Evolutionary conservation across 768 basidiomycete species (phyloP), one percentile per base, ranked within the genome.

Genomic region (Dentipellis fragilis): DNA sequence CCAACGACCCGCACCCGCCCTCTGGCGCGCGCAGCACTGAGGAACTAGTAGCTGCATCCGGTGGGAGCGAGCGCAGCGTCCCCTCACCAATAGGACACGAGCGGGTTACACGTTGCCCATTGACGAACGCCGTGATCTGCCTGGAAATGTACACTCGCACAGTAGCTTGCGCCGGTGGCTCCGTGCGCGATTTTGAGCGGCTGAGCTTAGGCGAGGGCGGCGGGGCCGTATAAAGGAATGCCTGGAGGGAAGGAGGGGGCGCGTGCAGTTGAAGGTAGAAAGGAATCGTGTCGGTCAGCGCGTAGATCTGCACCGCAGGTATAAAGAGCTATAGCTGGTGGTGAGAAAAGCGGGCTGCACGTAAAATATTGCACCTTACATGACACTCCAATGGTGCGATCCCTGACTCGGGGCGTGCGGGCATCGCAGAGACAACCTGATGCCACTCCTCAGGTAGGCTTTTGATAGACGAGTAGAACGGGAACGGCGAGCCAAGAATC

Each of bases 381-480:
- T 82, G 75, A 60, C 75, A 74, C 55, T 79, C 66, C 3, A 80
- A 66, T 16, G 76, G 75, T 14, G 69, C 64, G 17, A 75, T 51
- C 10, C 61, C 57, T 1, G 73, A 69, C 6, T 62, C 61, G 17
- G 64, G 58, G 16, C 72, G 69, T 29, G 72, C 70, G 46, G 72
- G 66, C 61, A 85, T 64, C n/a, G 65, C 64, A 29, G 74, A 72
- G 11, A 71, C 67, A 7, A 74, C 64, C 77, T 84, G 63, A 67
- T 72, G 67, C 82, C 83, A 87, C 63, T 87, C 85, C 63, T 85
- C 85, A 8, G 85, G 84, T 3, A 75, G 71, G 0, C 73, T 69
- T 64, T 86, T 86, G 54, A 87, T 65, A 2, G 78, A 76, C 0
- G 78, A 76, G 57, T 83, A 73, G 63, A 87, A 82, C 22, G 74